Conservation (phyloP, 2,329 filamentous ascomycete species). For the Emericellopsis atlantica region DNA sequence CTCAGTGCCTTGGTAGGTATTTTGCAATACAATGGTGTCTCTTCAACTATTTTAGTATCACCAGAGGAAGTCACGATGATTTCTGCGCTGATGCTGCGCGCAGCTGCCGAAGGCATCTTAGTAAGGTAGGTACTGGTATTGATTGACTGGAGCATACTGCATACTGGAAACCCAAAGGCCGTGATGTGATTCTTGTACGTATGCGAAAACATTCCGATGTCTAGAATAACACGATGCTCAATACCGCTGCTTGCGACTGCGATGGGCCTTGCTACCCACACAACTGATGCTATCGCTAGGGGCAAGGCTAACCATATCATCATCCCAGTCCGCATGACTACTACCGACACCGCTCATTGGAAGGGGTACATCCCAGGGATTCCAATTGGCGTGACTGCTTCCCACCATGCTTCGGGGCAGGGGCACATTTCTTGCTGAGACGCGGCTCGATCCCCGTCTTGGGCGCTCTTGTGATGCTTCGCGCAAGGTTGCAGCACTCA, state of each 20-base stretch:
- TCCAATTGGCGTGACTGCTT: conserved; percentile 2
- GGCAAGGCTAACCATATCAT: conserved; percentile 39
- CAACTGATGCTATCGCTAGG: conserved; percentile 52
- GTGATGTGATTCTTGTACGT: no score
- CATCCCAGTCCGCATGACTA: conserved; percentile 27
- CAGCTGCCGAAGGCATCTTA: no score
- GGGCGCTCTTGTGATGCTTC: not conserved
- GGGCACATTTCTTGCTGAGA: conserved; percentile 1
- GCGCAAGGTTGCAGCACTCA: not conserved
- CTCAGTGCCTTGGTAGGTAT: no score
- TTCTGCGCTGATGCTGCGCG: no score
- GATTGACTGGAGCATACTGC: no score
- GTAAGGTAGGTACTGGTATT: no score
- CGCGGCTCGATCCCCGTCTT: not conserved
- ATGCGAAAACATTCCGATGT: no score
- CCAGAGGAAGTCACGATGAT: no score
- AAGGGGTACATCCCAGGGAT: conserved; percentile 21
- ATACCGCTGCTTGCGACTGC: conserved; percentile 2
- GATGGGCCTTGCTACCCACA: conserved; percentile 28
- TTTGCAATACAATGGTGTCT: not conserved
- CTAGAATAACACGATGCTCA: not conserved
- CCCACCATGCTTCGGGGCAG: conserved; percentile 10
- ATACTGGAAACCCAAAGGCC: no score
- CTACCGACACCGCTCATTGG: conserved; percentile 27
- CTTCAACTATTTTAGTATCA: not conserved